Conservation (phyloP, 192 early-diverging fungal species). For the Coemansia aciculifera region DNA sequence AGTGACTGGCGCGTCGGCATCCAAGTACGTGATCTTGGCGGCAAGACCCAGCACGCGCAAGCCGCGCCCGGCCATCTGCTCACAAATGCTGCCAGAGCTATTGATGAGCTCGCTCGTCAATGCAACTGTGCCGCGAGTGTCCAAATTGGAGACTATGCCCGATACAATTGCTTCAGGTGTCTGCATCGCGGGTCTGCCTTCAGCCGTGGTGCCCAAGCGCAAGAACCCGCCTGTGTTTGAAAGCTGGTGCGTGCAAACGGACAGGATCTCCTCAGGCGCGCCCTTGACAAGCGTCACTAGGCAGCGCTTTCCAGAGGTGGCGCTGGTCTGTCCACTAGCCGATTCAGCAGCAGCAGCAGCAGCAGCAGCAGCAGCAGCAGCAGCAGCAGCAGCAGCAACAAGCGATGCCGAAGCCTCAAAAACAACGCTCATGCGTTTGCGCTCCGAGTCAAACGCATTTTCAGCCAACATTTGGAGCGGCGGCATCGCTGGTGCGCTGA, state of each 20-base stretch:
- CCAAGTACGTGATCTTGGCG: slow-evolving; percentile 61
- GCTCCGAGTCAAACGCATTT: slow-evolving; percentile 90
- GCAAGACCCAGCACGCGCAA: slow-evolving; percentile 90
- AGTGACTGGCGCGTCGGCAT: slow-evolving; percentile 51
- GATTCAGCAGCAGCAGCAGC: not conserved
- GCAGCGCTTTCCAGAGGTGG: slow-evolving; percentile 17
- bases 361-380: too few relatives aligned
- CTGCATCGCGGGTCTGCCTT: slow-evolving; percentile 17
- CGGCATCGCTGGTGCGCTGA: not conserved
- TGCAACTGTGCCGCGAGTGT: slow-evolving; percentile 29
- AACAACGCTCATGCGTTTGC: slow-evolving; percentile 92
- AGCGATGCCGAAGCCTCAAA: slow-evolving; percentile 48
- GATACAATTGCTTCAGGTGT: slow-evolving; percentile 16
- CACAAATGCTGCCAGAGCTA: slow-evolving; percentile 37
- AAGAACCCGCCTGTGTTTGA: slow-evolving; percentile 32
- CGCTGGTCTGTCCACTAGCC: not conserved
- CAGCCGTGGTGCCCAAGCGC: slow-evolving; percentile 17
- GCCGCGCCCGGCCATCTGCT: slow-evolving; percentile 80
- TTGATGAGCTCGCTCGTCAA: slow-evolving; percentile 30
- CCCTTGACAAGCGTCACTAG: slow-evolving; percentile 81
- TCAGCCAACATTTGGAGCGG: slow-evolving; percentile 65
- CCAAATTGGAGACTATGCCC: slow-evolving; percentile 24
- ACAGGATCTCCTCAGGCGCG: slow-evolving; percentile 87
- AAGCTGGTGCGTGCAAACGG: slow-evolving; percentile 50
- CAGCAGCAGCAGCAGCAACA: not conserved